phyloP scores from a whole-genome alignment of 2,329 filamentous ascomycete genomes.

The Fusarium coicis region DNA sequence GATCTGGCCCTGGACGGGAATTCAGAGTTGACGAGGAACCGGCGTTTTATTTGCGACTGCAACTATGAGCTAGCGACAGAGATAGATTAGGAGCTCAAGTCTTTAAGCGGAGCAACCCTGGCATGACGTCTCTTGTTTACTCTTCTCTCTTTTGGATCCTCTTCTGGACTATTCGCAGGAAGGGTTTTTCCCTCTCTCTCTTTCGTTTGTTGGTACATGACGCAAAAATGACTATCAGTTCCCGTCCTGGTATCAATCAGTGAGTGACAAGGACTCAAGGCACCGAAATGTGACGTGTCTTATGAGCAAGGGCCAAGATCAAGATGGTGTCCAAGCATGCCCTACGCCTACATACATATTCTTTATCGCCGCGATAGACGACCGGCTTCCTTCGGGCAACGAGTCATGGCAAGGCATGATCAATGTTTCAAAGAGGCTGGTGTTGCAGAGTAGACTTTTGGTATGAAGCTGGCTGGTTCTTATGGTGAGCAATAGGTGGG shows the following conservation, averaged over 20 bases:
- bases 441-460: constrained; percentile 32
- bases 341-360: not conserved
- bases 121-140: constrained; percentile 35
- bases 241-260: constrained; percentile 32
- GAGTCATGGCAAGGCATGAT: constrained; percentile 33
- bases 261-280: constrained; percentile 32
- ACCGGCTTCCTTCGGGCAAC: constrained; percentile 1
- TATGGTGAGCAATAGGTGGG: constrained; percentile 6
- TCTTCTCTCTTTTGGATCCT: constrained; percentile 30
- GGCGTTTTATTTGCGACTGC: constrained; percentile 21
- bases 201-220: constrained; percentile 14
- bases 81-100: constrained; percentile 25
- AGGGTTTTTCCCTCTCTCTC: constrained; percentile 1
- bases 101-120: constrained; percentile 20
- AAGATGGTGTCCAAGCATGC: constrained; percentile 13
- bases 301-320: constrained; percentile 23
- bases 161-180: not conserved
- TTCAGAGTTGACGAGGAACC: constrained; percentile 18
- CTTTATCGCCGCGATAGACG: constrained; percentile 9
- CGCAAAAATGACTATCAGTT: constrained; percentile 30
- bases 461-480: constrained; percentile 17
- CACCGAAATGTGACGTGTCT: constrained; percentile 39
- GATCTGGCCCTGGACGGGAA: constrained; percentile 25
- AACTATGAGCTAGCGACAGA: constrained; percentile 22
- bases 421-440: constrained; percentile 13